These are phyloP conservation scores for Vitis amurensis DNA, from an alignment of 164 flowering plant genomes.

Conservation along the genomic window DNA sequence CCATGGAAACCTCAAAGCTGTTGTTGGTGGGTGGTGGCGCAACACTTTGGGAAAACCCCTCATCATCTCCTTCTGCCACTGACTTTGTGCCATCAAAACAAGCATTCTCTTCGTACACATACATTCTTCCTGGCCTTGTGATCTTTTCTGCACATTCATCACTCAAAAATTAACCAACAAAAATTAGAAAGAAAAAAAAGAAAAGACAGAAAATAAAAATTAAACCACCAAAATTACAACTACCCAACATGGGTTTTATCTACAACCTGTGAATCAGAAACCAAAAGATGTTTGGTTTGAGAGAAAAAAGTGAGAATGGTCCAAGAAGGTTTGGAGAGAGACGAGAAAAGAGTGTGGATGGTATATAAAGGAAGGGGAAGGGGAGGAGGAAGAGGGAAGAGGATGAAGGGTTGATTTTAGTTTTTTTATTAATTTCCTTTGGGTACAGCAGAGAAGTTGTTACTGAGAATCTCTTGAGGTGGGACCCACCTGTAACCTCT, in stretches of 20 bases:
- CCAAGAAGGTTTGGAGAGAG: neutral
- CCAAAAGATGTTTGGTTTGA: too few species aligned
- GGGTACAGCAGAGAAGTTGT: slow-evolving; percentile 17
- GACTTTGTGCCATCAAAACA: slow-evolving; percentile 39
- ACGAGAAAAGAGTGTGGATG: neutral
- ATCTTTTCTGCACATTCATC: neutral
- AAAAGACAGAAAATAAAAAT: neutral
- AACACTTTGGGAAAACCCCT: slow-evolving; percentile 10
- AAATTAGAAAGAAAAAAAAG: neutral
- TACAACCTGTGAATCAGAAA: too few species aligned
- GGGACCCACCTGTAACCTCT: slow-evolving; percentile 21
- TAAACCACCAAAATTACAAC: too few species aligned
- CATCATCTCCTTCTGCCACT: slow-evolving; percentile 16
- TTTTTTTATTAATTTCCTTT: too few species aligned
- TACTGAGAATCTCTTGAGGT: slow-evolving; percentile 25
- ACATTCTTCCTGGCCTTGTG: neutral
- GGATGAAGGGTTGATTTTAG: neutral
- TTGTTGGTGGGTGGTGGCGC: slow-evolving; percentile 11
- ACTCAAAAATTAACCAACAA: neutral
- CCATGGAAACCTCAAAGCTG: slow-evolving; percentile 33
- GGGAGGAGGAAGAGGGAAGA: neutral
- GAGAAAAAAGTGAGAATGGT: too few species aligned
- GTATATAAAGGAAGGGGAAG: neutral
- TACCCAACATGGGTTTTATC: too few species aligned
- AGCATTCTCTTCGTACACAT: slow-evolving; percentile 33